A percentile compares a stretch with the other conserved stretches of the same genome.
Conservation (phyloP, 139 green algal genomes). For the Coelastrella sp. region DNA sequence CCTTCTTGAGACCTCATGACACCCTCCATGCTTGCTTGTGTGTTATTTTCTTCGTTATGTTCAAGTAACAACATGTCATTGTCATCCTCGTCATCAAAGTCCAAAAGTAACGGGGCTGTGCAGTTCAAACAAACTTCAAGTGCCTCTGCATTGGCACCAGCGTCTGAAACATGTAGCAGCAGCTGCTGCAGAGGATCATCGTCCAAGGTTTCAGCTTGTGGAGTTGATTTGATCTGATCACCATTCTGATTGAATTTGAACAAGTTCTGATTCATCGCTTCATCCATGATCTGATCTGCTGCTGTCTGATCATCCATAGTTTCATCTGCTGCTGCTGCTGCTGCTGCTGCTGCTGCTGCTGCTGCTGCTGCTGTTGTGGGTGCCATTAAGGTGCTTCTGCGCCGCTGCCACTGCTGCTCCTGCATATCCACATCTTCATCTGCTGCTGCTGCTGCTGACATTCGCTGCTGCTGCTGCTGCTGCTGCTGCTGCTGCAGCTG, state of each 20-base stretch:
- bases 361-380: constrained; percentile 20
- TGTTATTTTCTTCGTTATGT: background rate
- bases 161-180: background rate
- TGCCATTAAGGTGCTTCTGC: constrained; percentile 5
- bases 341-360: background rate
- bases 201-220: background rate
- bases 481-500: too few relatives aligned
- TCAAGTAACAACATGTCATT: background rate
- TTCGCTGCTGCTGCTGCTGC: constrained; percentile 23
- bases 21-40: background rate
- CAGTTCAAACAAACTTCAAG: constrained; percentile 41
- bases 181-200: background rate
- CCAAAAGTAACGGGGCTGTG: constrained; percentile 26
- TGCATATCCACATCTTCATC: constrained; percentile 5
- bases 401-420: constrained; percentile 30
- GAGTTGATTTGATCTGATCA: background rate
- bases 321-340: background rate
- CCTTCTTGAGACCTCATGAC: background rate
- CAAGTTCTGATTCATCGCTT: too few relatives aligned
- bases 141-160: background rate
- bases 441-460: constrained; percentile 13
- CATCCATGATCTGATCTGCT: constrained; percentile 1
- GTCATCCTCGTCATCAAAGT: background rate
- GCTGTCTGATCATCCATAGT: background rate
- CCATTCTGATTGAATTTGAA: too few relatives aligned